Conservation (phyloP, 1,139 yeast genomes). For the Candida sanyaensis region DNA sequence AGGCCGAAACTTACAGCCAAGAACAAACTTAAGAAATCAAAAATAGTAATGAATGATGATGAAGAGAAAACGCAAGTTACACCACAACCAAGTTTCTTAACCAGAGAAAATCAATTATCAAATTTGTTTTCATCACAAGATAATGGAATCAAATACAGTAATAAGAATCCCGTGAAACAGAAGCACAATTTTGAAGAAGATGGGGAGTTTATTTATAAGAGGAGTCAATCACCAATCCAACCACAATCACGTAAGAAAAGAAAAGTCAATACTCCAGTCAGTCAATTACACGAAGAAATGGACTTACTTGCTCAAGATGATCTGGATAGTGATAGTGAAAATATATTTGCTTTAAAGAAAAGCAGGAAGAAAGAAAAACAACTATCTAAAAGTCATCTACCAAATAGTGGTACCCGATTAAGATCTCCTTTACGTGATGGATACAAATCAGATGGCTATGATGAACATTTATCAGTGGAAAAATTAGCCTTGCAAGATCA, state of each 20-base stretch:
- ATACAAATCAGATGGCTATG: slow-evolving; percentile 22
- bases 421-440: slow-evolving; percentile 11
- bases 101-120: slow-evolving; percentile 10
- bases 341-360: slow-evolving; percentile 5
- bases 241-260: slow-evolving; percentile 16
- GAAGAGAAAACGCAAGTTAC: slow-evolving; percentile 1
- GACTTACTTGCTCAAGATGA: slow-evolving; percentile 16
- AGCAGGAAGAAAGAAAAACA: slow-evolving; percentile 1
- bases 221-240: slow-evolving; percentile 24
- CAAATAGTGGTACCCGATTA: slow-evolving; percentile 2
- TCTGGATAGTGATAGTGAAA: slow-evolving; percentile 16
- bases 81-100: slow-evolving; percentile 6
- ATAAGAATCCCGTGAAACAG: slow-evolving; percentile 1
- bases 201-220: slow-evolving; percentile 46
- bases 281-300: slow-evolving; percentile 27
- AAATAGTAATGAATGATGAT: background rate
- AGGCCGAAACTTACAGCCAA: background rate
- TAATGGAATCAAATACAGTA: background rate
- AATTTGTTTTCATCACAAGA: slow-evolving; percentile 6
- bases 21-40: slow-evolving; percentile 1
- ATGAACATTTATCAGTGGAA: slow-evolving; percentile 35
- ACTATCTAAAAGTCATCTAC: background rate
- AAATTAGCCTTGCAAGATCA: slow-evolving; percentile 10
- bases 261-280: slow-evolving; percentile 28
- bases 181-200: slow-evolving; percentile 34